Percentiles rank a stretch among this genome's conserved stretches.
These are phyloP conservation scores for Cladosporium colombiae DNA, from an alignment of 2,329 filamentous ascomycete species.

Conservation along the genomic window DNA sequence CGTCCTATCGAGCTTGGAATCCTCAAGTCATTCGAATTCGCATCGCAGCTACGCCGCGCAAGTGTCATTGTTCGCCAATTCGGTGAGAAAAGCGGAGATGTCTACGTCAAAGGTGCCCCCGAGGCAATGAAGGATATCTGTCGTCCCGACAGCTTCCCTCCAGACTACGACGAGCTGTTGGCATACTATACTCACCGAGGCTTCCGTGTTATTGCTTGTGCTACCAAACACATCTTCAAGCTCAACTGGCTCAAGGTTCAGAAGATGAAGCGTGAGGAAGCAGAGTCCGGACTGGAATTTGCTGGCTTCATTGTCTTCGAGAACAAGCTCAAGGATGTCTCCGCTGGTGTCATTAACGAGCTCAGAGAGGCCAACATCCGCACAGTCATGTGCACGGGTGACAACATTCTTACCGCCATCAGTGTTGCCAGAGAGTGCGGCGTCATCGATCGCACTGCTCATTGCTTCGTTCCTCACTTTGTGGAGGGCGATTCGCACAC, in stretches of 20 bases:
- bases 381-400: slow-evolving; percentile 94
- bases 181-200: slow-evolving; percentile 92
- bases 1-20: slow-evolving; percentile 81
- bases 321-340: slow-evolving; percentile 93
- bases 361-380: slow-evolving; percentile 80
- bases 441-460: slow-evolving; percentile 75
- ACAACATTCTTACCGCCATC: slow-evolving; percentile 96
- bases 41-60: slow-evolving; percentile 85
- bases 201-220: slow-evolving; percentile 94
- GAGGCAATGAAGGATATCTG: slow-evolving; percentile 97
- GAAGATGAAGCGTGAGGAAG: slow-evolving; percentile 85
- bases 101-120: slow-evolving; percentile 95
- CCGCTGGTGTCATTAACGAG: slow-evolving; percentile 77
- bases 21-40: slow-evolving; percentile 88
- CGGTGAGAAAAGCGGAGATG: slow-evolving; percentile 76
- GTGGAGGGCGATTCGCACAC: slow-evolving; percentile 74
- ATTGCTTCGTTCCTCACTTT: slow-evolving; percentile 93
- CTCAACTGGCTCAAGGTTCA: slow-evolving; percentile 93
- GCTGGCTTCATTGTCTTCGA: slow-evolving; percentile 98
- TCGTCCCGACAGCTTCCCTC: slow-evolving; percentile 76
- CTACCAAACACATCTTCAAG: slow-evolving; percentile 82
- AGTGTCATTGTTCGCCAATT: slow-evolving; percentile 92
- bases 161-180: slow-evolving; percentile 85
- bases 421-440: slow-evolving; percentile 91
- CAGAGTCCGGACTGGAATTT: slow-evolving; percentile 81